Base-by-base conservation (phyloP, 352 stramenopile genomes). In the Globisporangium parvum region DNA sequence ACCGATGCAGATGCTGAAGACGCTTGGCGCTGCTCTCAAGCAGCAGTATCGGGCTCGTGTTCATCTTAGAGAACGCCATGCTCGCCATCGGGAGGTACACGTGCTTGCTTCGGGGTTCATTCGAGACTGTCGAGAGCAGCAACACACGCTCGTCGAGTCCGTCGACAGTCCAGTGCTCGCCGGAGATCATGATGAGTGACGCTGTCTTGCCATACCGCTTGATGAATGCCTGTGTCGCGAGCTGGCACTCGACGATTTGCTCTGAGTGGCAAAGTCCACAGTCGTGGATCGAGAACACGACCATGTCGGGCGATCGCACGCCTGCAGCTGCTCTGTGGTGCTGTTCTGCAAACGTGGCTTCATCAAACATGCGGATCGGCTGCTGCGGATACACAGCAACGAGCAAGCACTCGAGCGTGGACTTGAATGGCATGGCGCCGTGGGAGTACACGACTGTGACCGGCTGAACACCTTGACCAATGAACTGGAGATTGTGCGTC, bases 341-440 rank as follows among this genome's bases (percentile, higher is more conserved):
- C 8, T 51, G 20, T 2, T 28, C 5, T 1, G 33, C 42, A 12
- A 74, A 56, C 14, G 45, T 44, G 1, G n/a, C 6, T 17, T 73
- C 63, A 12, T 67, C 53, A 20, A 77, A 26, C 0, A 85, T 46
- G 2, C 71, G 20, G 18, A 85, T 53, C 1, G 71, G 63, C 0
- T 59, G 28, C 0, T 60, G 35, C 1, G 47, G 35, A 14, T 72
- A 83, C 10, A 70, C 41, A 0, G 49, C 24, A 0, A 56, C 26
- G 5, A 85, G 65, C 3, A 85, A 35, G n/a, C 67, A 80, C 53
- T 85, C 70, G 2, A 73, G 42, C 17, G 72, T 35, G 6, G 56
- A 37, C 1, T 53, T 52, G 18, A 48, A 49, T 33, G 51, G 65
- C 0, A 5, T 40, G 39, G 51, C 65, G 0, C 42, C 14, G 2